Percentiles rank a stretch among this genome's conserved stretches.
These are phyloP conservation scores for Fusarium circinatum DNA, from an alignment of 2,329 filamentous ascomycete species.

Conservation along the genomic window DNA sequence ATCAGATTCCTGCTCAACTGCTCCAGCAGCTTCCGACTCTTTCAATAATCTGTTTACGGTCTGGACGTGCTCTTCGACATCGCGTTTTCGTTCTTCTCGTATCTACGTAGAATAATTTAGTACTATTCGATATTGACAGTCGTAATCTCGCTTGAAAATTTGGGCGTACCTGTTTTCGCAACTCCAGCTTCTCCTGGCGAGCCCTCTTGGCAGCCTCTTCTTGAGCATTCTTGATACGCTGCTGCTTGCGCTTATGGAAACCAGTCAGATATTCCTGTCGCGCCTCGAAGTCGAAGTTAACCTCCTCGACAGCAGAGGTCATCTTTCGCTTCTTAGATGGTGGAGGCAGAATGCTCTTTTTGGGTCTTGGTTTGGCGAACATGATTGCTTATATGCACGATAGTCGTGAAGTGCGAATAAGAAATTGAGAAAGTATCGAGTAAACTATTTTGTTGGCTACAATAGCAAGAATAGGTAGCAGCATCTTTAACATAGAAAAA, in stretches of 20 bases:
- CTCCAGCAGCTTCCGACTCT: conserved; percentile 62
- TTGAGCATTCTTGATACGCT: conserved; percentile 85
- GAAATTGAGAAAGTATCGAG: not conserved
- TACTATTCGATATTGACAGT: not conserved
- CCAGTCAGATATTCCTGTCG: conserved; percentile 91
- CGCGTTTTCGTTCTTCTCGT: conserved; percentile 81
- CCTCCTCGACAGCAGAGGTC: conserved; percentile 74
- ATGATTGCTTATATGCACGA: conserved; percentile 37
- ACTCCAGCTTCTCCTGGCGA: conserved; percentile 77
- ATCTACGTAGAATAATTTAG: conserved; percentile 64
- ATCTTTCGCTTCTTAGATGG: conserved; percentile 74
- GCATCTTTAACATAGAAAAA: conserved; percentile 25
- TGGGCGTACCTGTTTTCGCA: conserved; percentile 77
- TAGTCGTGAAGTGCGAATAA: not conserved
- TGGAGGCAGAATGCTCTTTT: conserved; percentile 66
- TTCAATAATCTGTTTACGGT: conserved; percentile 77
- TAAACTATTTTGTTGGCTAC: conserved; percentile 9
- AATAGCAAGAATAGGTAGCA: not conserved
- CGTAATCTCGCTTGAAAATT: not conserved
- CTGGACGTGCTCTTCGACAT: conserved; percentile 84
- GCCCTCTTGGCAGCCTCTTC: conserved; percentile 82
- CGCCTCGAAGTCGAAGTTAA: conserved; percentile 83
- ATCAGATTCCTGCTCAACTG: conserved; percentile 55
- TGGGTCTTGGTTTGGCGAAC: conserved; percentile 69
- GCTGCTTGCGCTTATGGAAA: conserved; percentile 94